Percentiles rank a stretch among this genome's conserved stretches.
Evolutionary conservation across 2,329 filamentous ascomycete species (phyloP).

Genomic region (Aspergillus aculeatinus): DNA sequence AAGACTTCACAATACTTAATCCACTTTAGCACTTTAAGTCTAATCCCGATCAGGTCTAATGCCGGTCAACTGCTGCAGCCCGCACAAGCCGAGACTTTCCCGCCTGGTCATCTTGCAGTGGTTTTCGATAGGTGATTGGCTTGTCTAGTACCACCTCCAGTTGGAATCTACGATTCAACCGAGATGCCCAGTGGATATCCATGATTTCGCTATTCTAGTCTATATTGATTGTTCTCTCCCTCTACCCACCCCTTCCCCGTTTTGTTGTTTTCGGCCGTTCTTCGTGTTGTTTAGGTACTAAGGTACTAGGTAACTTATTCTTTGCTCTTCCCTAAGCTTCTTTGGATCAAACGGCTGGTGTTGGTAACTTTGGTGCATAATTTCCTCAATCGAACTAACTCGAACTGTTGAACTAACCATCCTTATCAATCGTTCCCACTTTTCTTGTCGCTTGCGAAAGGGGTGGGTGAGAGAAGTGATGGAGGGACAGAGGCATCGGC

Average conservation of each 20-base stretch:
- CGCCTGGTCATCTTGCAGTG: conserved; percentile 13
- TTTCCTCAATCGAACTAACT: neutral
- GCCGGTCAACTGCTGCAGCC: neutral
- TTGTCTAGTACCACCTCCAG: neutral
- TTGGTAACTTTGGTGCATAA: too few relatives aligned
- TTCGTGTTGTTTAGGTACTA: neutral
- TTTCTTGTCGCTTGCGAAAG: neutral
- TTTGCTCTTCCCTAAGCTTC: neutral
- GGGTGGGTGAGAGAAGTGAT: too few relatives aligned
- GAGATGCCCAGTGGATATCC: neutral
- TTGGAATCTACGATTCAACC: neutral
- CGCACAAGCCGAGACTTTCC: conserved; percentile 7
- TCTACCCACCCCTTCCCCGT: too few relatives aligned
- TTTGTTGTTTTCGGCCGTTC: too few relatives aligned
- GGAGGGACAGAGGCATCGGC: too few relatives aligned
- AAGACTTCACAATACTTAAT: too few relatives aligned
- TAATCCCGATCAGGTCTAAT: neutral
- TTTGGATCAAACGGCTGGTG: neutral
- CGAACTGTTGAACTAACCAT: neutral
- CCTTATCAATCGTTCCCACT: neutral
- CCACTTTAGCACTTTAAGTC: neutral
- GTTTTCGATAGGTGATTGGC: neutral
- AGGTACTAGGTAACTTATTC: neutral
- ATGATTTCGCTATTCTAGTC: too few relatives aligned
- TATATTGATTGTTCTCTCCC: neutral